Evolutionary conservation across 345 rosid genomes (phyloP).

Genomic region (Syzygium grande): DNA sequence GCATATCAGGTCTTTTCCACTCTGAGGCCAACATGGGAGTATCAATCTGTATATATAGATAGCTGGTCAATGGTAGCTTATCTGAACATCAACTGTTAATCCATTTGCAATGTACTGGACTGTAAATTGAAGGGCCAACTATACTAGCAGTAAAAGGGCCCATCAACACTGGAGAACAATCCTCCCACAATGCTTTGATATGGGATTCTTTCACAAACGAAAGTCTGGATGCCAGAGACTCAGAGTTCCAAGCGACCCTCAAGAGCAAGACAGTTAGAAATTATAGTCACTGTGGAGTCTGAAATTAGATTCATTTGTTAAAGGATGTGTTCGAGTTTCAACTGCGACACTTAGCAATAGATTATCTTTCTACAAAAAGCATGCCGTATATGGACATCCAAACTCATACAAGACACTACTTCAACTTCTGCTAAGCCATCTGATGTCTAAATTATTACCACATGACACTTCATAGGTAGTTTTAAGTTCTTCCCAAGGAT

Average conservation of each 20-base stretch:
- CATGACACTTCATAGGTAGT: neutral
- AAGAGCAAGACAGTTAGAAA: neutral
- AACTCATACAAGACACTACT: neutral
- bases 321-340: neutral
- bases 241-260: neutral
- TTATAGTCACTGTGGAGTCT: neutral
- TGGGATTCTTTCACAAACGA: neutral
- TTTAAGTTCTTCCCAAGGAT: neutral
- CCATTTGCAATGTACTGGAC: neutral
- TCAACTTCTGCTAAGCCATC: neutral
- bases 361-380: neutral
- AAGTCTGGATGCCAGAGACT: neutral
- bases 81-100: neutral
- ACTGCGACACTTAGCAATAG: neutral
- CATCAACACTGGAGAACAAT: neutral
- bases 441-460: neutral
- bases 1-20: conserved; percentile 70
- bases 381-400: neutral
- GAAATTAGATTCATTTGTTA: neutral
- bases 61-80: neutral
- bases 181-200: neutral
- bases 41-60: conserved; percentile 64
- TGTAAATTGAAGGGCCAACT: neutral
- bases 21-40: conserved; percentile 86
- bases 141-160: neutral